Percentiles rank a stretch among this genome's conserved stretches.
Conservation (phyloP, 2,329 filamentous ascomycete genomes). For the Hypocreales sp. region DNA sequence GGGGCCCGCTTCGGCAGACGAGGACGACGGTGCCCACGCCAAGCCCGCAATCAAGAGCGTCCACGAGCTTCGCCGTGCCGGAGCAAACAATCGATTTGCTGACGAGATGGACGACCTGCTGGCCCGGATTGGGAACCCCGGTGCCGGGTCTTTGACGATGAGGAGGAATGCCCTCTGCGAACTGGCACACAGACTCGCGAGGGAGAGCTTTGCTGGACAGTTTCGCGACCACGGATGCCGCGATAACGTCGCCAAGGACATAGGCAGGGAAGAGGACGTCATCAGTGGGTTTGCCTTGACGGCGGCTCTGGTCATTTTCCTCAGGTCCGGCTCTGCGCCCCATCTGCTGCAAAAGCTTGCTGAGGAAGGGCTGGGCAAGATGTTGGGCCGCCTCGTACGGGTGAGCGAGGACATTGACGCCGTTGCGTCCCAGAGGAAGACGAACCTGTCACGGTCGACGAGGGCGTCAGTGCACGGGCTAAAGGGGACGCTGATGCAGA, state of each 20-base stretch:
- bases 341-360: slow-evolving; percentile 43
- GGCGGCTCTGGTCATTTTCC: slow-evolving; percentile 46
- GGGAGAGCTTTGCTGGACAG: slow-evolving; percentile 48
- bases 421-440: slow-evolving; percentile 48
- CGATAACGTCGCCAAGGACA: slow-evolving; percentile 47
- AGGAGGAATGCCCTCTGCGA: slow-evolving; percentile 45
- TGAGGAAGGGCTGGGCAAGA: slow-evolving; percentile 33
- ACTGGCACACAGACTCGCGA: slow-evolving; percentile 40
- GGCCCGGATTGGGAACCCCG: slow-evolving; percentile 40
- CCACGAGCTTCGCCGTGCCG: slow-evolving; percentile 49
- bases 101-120: slow-evolving; percentile 51
- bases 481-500: slow-evolving; percentile 32
- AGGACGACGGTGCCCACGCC: slow-evolving; percentile 24
- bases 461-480: slow-evolving; percentile 40
- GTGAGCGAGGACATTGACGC: slow-evolving; percentile 37
- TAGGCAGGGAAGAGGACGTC: slow-evolving; percentile 43
- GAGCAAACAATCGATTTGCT: slow-evolving; percentile 49
- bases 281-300: slow-evolving; percentile 48
- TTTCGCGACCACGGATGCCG: slow-evolving; percentile 65
- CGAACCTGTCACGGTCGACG: slow-evolving; percentile 52
- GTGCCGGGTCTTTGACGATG: slow-evolving; percentile 28
- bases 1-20: slow-evolving; percentile 10
- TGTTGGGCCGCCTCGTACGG: slow-evolving; percentile 40
- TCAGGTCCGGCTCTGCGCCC: slow-evolving; percentile 43
- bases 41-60: slow-evolving; percentile 43